These are phyloP conservation scores for Ogataea trehalophila DNA, from an alignment of 805 yeast genomes.

Conservation along the genomic window DNA sequence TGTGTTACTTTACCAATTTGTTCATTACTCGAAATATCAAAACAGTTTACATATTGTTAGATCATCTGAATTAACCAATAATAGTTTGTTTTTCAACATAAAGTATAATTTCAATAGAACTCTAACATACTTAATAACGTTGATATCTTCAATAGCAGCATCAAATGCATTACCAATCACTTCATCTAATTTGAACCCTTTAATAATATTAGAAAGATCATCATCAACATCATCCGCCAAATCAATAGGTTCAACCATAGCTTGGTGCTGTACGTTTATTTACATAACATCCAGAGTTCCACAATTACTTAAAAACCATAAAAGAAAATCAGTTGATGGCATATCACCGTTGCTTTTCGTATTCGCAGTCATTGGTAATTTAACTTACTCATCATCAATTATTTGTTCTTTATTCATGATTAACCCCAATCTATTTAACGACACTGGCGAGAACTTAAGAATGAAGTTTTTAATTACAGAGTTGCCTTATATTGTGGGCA, in stretches of 20 bases:
- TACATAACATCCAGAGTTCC: conserved; percentile 81
- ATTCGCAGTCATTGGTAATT: conserved; percentile 74
- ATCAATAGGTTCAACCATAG: conserved; percentile 38
- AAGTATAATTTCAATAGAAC: too few relatives aligned
- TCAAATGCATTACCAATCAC: too few relatives aligned
- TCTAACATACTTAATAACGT: too few relatives aligned
- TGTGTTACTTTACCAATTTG: conserved; percentile 63
- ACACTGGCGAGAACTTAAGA: conserved; percentile 17
- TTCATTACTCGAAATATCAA: conserved; percentile 50
- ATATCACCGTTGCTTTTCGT: conserved; percentile 75
- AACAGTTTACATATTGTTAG: too few relatives aligned
- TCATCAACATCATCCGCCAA: not conserved
- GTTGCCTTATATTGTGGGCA: conserved; percentile 77
- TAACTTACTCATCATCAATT: conserved; percentile 72
- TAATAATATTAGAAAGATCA: not conserved
- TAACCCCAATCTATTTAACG: conserved; percentile 31
- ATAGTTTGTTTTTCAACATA: too few relatives aligned
- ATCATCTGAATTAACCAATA: not conserved
- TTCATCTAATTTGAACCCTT: too few relatives aligned
- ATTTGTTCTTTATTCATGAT: conserved; percentile 54
- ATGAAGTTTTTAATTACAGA: conserved; percentile 56
- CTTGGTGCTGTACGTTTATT: conserved; percentile 76
- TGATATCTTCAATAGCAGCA: too few relatives aligned
- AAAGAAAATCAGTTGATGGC: conserved; percentile 81
- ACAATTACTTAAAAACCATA: conserved; percentile 71